Base-by-base conservation (phyloP, 768 basidiomycete genomes). In the Amanita pallidorosea region DNA sequence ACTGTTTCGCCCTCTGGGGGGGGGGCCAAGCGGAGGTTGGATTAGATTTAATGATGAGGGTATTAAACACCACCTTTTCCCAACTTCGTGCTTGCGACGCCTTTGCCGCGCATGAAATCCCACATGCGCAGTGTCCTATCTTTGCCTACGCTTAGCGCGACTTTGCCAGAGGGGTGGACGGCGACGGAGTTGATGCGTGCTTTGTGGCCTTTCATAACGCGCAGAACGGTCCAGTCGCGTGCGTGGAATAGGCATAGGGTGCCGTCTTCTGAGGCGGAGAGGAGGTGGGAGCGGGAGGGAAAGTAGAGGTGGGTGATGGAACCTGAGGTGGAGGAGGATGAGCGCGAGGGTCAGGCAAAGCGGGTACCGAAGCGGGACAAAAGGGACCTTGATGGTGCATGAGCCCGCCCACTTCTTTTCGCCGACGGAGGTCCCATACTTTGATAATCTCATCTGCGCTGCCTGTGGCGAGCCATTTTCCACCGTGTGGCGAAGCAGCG, bases 391-490 rank as follows among this genome's bases (percentile, higher is more conserved):
- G 79, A 63, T 97, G 95, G 52, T 96, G 92, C 80, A 93, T 88
- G 47, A 99, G 69, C 41, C 87, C 89, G 29, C 96, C 96, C 47
- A 99, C 78, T 65, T 99, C 95, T 68, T 96, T 96, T 64, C 83
- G 72, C 60, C 93, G 71, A 49, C 83, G 76, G 53, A 99, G 65
- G 70, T 98, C 93, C 96, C 96, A 99, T 7, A 99, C 83, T 64
- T 97, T 97, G 58, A 98, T 70, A 45, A 94, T 88, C 65, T 98
- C 96, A 62, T 99, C 96, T n/a, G 88, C 79, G 56, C 90, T 91
- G 6, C 93, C 96, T 0, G 87, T 92, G 7, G 92, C 95, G 13
- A 98, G 74, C 92, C 93, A 97, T 68, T 96, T 97, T 1, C 92
- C 92, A 29, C 93, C 92, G 3, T 78, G 67, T 3, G 92, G 92